phyloP scores from a whole-genome alignment of 192 early-diverging fungal genomes.

The Coemansia sp. region DNA sequence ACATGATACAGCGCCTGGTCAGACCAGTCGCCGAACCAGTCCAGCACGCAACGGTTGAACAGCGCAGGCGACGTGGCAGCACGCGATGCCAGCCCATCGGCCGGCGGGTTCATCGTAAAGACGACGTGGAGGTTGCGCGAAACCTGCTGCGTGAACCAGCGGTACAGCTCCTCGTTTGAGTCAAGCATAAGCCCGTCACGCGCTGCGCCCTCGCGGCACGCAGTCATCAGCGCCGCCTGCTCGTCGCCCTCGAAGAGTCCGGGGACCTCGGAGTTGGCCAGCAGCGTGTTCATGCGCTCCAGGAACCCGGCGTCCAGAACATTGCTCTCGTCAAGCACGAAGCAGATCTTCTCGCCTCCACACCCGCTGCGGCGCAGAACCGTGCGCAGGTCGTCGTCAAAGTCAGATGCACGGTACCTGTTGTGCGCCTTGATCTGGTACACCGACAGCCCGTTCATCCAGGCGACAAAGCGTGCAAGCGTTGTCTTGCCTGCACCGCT shows the following conservation, averaged over 20 bases:
- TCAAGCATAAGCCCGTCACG: constrained; percentile 93
- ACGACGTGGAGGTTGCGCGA: constrained; percentile 97
- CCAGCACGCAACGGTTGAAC: constrained; percentile 99
- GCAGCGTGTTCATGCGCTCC: constrained; percentile 99
- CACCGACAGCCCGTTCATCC: constrained; percentile 98
- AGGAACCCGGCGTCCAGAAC: constrained; percentile 96
- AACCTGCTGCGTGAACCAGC: constrained; percentile 97
- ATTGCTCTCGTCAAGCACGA: constrained; percentile 98
- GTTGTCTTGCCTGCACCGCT: constrained; percentile 98
- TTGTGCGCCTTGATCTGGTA: constrained; percentile 99
- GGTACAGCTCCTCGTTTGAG: constrained; percentile 91
- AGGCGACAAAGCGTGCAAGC: constrained; percentile 97
- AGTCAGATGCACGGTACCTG: constrained; percentile 93
- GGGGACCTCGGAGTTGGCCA: constrained; percentile 98
- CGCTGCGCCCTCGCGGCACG: constrained; percentile 91
- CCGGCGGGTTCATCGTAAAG: constrained; percentile 99
- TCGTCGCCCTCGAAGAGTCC: constrained; percentile 99
- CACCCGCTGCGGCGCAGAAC: constrained; percentile 91
- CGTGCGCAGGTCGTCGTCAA: constrained; percentile 94
- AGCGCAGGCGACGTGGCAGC: constrained; percentile 98
- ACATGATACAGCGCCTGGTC: constrained; percentile 99
- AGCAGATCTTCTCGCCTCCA: constrained; percentile 97
- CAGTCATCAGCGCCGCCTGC: constrained; percentile 87
- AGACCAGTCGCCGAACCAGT: constrained; percentile 99
- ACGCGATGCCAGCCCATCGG: constrained; percentile 83